These are phyloP conservation scores for Inga oerstediana DNA, from an alignment of 306 rosid species.

Conservation along the genomic window DNA sequence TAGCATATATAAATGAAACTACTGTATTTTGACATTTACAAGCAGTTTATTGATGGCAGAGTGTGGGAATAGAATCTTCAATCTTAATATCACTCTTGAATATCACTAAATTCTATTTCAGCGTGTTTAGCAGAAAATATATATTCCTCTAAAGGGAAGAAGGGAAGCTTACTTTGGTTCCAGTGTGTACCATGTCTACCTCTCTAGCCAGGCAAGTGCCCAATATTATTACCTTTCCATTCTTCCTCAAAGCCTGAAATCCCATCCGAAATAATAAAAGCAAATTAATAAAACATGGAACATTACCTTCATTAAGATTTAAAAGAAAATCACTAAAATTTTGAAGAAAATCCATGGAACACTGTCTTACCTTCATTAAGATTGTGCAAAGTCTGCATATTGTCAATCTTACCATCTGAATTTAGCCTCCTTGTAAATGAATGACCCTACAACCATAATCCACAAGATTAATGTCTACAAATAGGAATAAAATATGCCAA, in stretches of 20 bases:
- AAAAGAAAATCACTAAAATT: not conserved
- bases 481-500: not conserved
- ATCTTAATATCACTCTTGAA: not conserved
- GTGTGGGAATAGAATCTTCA: not conserved
- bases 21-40: not conserved
- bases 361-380: constrained; percentile 64
- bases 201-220: constrained; percentile 39
- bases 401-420: constrained; percentile 69
- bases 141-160: not conserved
- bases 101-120: not conserved
- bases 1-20: not conserved
- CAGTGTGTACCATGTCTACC: constrained; percentile 35
- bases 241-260: constrained; percentile 73
- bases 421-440: constrained; percentile 76
- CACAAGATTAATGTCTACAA: constrained; percentile 7
- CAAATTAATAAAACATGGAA: not conserved
- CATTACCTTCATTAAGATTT: constrained; percentile 60
- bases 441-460: constrained; percentile 64
- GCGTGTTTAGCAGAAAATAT: not conserved
- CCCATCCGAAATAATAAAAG: constrained; percentile 51
- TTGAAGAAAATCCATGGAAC: not conserved
- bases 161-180: constrained; percentile 38
- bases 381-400: constrained; percentile 75
- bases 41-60: not conserved
- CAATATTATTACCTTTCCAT: constrained; percentile 64